Evolutionary conservation across 257 asterid genomes (phyloP).

Genomic region (Solanum verrucosum): DNA sequence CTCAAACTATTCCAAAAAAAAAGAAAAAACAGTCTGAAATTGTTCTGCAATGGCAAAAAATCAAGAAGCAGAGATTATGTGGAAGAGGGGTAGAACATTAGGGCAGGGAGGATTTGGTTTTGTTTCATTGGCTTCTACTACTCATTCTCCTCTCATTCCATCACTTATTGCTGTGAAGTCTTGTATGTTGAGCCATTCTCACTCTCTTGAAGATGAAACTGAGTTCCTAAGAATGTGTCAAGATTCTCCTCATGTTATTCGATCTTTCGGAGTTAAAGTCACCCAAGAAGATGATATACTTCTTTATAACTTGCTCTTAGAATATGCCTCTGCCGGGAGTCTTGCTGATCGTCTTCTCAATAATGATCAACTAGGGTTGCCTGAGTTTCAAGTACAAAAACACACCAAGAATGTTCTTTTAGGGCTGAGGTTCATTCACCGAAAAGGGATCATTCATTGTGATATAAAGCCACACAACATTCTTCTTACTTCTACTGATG

Average conservation of each 20-base stretch:
- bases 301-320: not conserved
- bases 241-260: not conserved
- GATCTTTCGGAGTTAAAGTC: not conserved
- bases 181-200: too few species aligned
- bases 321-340: slow-evolving; percentile 1
- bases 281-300: not conserved
- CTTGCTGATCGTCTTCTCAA: not conserved
- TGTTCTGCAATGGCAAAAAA: too few species aligned
- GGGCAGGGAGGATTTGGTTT: not conserved
- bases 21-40: too few species aligned
- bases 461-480: not conserved
- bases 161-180: too few species aligned
- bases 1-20: too few species aligned
- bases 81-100: not conserved
- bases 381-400: not conserved
- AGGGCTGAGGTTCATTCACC: not conserved
- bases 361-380: not conserved
- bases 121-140: not conserved
- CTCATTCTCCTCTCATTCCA: too few species aligned
- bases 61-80: not conserved
- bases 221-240: not conserved
- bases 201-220: not conserved
- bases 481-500: not conserved
- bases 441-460: not conserved
- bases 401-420: not conserved